Evolutionary conservation across 1,284 basidiomycete species (phyloP).

Genomic region (Takashimella koratensis): DNA sequence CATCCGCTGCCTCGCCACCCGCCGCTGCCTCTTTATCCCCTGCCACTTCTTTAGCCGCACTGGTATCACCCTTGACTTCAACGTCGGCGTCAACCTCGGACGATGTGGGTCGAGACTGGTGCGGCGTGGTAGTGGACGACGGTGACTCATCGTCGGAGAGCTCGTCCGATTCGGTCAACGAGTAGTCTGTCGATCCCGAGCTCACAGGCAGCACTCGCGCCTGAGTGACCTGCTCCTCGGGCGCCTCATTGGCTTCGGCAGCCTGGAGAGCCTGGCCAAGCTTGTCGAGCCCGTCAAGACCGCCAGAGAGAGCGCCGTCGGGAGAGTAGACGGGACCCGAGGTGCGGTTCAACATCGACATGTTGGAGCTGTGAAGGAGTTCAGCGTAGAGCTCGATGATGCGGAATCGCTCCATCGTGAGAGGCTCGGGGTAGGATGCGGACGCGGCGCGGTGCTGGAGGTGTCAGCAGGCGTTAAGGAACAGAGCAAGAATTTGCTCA

Average conservation of each 20-base stretch:
- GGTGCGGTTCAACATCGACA: conserved; percentile 87
- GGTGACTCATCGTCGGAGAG: conserved; percentile 63
- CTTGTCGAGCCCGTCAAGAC: conserved; percentile 72
- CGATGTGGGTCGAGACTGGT: conserved; percentile 12
- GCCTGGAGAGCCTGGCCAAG: conserved; percentile 73
- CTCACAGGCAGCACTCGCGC: conserved; percentile 68
- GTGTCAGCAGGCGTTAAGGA: conserved; percentile 14
- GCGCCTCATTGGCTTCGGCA: conserved; percentile 57
- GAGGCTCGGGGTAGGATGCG: conserved; percentile 66
- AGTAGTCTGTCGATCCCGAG: conserved; percentile 46
- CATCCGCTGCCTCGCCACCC: neutral
- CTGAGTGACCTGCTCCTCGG: conserved; percentile 58
- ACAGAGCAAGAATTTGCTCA: conserved; percentile 19
- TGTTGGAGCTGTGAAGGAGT: conserved; percentile 95
- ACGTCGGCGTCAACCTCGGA: conserved; percentile 5
- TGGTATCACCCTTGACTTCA: neutral
- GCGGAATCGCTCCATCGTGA: conserved; percentile 94
- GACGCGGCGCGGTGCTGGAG: conserved; percentile 66
- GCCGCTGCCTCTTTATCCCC: neutral
- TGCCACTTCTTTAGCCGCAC: neutral
- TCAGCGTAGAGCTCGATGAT: conserved; percentile 97
- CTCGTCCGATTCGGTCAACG: conserved; percentile 61
- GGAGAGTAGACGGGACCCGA: conserved; percentile 69
- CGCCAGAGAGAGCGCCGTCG: conserved; percentile 75
- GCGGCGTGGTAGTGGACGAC: conserved; percentile 54